A percentile compares a stretch with the other conserved stretches of the same genome.
Evolutionary conservation across 2,329 filamentous ascomycete genomes (phyloP).

Genomic region (Ustilaginoidea virens): DNA sequence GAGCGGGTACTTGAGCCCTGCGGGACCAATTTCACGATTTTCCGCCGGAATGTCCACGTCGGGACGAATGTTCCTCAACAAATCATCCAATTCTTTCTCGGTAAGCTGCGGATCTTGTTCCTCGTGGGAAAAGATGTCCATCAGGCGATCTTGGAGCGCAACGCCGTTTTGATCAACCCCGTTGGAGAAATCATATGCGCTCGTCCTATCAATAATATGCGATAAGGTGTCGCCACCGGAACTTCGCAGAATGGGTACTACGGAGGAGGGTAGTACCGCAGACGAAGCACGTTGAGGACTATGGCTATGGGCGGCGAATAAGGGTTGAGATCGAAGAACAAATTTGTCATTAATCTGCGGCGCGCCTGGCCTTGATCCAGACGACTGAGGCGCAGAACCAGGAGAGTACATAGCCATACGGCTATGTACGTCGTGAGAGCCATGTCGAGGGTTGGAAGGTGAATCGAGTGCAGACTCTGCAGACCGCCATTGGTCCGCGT

Average conservation of each 20-base stretch:
- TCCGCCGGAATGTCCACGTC: constrained; percentile 49
- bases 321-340: background rate
- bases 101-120: constrained; percentile 23
- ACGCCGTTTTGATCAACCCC: constrained; percentile 21
- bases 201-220: constrained; percentile 23
- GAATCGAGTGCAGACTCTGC: background rate
- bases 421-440: background rate
- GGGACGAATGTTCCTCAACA: constrained; percentile 58
- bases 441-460: too few species aligned
- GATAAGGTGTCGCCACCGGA: constrained; percentile 10
- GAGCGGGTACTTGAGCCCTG: constrained; percentile 49
- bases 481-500: background rate
- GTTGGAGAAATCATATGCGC: constrained; percentile 19
- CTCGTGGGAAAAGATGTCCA: constrained; percentile 17
- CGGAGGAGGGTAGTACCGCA: too few species aligned
- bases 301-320: too few species aligned
- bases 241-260: constrained; percentile 1
- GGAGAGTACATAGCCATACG: background rate
- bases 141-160: constrained; percentile 17
- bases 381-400: background rate
- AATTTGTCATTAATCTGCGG: background rate
- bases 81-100: constrained; percentile 50
- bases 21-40: constrained; percentile 52
- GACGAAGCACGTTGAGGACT: background rate
- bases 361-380: background rate